These are phyloP conservation scores for Hordeum pubiflorum DNA, from an alignment of 202 grass and related monocot species.

Conservation along the genomic window DNA sequence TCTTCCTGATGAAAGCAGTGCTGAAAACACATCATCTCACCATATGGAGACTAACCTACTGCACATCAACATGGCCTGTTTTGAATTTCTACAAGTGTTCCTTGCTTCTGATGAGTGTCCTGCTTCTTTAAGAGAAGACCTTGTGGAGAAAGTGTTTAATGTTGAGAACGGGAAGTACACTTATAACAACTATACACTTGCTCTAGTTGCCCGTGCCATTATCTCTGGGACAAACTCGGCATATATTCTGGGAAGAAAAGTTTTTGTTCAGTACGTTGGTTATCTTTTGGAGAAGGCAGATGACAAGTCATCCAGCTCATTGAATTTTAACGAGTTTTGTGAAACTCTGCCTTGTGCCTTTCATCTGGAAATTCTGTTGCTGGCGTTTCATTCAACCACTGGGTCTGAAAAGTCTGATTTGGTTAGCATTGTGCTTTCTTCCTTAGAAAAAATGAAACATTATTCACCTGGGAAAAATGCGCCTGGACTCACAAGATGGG, in stretches of 20 bases:
- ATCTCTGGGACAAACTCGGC: constrained; percentile 47
- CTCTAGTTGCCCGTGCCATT: constrained; percentile 63
- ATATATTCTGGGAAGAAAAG: constrained; percentile 47
- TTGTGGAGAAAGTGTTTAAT: constrained; percentile 76
- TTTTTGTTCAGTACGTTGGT: constrained; percentile 56
- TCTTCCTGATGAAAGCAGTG: constrained; percentile 48
- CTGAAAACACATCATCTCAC: constrained; percentile 16
- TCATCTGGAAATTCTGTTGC: constrained; percentile 87
- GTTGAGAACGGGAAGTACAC: constrained; percentile 64
- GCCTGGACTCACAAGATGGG: constrained; percentile 72
- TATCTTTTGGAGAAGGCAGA: constrained; percentile 62
- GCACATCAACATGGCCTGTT: constrained; percentile 62
- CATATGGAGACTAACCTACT: constrained; percentile 31
- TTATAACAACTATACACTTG: constrained; percentile 72
- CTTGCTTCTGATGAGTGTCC: constrained; percentile 57
- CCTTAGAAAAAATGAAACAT: constrained; percentile 51
- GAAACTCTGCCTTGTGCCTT: constrained; percentile 67
- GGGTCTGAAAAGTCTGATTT: constrained; percentile 56
- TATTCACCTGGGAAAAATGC: constrained; percentile 32
- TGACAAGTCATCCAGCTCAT: constrained; percentile 32
- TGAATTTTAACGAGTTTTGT: constrained; percentile 49
- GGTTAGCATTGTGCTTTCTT: constrained; percentile 43
- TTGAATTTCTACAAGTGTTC: constrained; percentile 61
- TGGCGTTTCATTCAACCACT: constrained; percentile 66
- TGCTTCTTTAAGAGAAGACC: constrained; percentile 54